Evolutionary conservation across 129 eudicot genomes (phyloP), one percentile per base, ranked within the genome.

Genomic region (Centaurea solstitialis): DNA sequence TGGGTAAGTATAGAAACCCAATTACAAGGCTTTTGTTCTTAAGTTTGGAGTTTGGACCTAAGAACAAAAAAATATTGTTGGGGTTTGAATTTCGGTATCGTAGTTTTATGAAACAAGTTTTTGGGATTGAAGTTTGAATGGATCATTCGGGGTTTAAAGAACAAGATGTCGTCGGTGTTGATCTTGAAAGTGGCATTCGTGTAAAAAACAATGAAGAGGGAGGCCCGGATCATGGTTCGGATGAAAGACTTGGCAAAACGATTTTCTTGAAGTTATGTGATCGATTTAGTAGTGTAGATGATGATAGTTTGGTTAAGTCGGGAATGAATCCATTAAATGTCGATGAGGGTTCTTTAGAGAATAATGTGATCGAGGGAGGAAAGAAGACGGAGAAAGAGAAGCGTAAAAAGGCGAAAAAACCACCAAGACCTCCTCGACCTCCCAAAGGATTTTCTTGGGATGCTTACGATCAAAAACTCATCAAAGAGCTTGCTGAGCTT

Each of bases 401-500:
- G 79, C 76, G 83, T 50, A 92, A 89, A 83, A 83, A 85, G 28
- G 93, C 91, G 9, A 93, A 88, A 75, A 90, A 90, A 79, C 87
- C 92, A 28, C 92, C 94, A 35, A 88, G 89, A 45, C 97, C 96
- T 43, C 96, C 96, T 2, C 85, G 91, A 6, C 92, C 96, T 43
- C 92, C 96, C 13, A 82, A 85, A 81, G 90, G 92, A 40, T 71
- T 92, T 62, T 87, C 94, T 6, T 72, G 92, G 80, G 91, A 89
- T 90, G 92, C 93, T 50, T 85, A 87, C 30, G 98, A 94, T 76
- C 92, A 92, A 75, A 94, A 88, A 74, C 85, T 94, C 72, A 90
- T 94, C 71, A 92, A 88, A 85, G 98, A 94, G 85, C 87, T 94
- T 64, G 85, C 97, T 8, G 88, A 94, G 76, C 84, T 94, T 38